A percentile compares a stretch with the other conserved stretches of the same genome.
These are phyloP conservation scores for Termitomyces sp. DNA, from an alignment of 768 basidiomycete species.

Conservation along the genomic window DNA sequence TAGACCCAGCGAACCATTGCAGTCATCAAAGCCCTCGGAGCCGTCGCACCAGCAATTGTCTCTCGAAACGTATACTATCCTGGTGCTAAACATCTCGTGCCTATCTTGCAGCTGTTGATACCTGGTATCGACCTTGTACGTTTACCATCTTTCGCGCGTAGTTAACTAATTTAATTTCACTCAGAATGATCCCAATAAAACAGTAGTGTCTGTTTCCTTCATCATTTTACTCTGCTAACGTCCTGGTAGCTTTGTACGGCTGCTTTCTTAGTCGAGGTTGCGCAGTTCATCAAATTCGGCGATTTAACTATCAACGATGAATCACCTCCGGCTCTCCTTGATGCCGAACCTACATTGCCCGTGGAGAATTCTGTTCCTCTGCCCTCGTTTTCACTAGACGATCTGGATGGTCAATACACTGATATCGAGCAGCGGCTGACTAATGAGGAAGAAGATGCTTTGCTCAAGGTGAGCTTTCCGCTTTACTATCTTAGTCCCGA, in stretches of 20 bases:
- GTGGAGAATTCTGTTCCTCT: conserved; percentile 22
- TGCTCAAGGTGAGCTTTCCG: conserved; percentile 42
- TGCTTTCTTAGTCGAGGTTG: conserved; percentile 68
- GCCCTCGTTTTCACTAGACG: conserved; percentile 35
- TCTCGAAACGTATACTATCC: conserved; percentile 75
- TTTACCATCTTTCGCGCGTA: conserved; percentile 1
- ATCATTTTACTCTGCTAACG: conserved; percentile 6
- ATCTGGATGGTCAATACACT: conserved; percentile 31
- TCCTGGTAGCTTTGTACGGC: conserved; percentile 62
- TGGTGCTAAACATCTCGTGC: conserved; percentile 78
- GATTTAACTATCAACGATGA: conserved; percentile 48
- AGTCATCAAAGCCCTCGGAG: conserved; percentile 80
- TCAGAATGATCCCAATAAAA: conserved; percentile 78
- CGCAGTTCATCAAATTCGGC: conserved; percentile 72
- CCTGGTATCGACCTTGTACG: conserved; percentile 85
- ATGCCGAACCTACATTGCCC: conserved; percentile 31
- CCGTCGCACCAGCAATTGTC: conserved; percentile 77
- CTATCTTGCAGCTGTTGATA: conserved; percentile 75
- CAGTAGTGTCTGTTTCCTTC: conserved; percentile 37
- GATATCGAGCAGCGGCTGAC: conserved; percentile 41
- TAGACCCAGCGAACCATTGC: conserved; percentile 84
- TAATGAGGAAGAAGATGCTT: conserved; percentile 64
- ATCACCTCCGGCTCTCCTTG: conserved; percentile 20
- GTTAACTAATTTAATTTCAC: background rate
- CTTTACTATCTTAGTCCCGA: background rate